Evolutionary conservation across 2,329 filamentous ascomycete species (phyloP).

Genomic region (Fusarium papillatum): DNA sequence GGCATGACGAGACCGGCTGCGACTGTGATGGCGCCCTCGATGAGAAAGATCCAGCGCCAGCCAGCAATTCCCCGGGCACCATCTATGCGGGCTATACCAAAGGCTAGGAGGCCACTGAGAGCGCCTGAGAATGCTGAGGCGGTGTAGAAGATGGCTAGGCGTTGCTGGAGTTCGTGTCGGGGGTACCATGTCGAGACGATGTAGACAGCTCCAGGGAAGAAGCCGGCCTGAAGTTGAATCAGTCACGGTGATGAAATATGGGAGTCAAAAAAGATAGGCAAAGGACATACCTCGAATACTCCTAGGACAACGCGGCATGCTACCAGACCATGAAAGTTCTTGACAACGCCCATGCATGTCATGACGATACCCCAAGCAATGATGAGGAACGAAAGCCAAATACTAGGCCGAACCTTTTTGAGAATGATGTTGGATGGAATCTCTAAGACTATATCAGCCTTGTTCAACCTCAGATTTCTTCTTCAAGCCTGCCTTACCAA

Average conservation of each 20-base stretch:
- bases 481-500: slow-evolving; percentile 1
- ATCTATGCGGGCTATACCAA: slow-evolving; percentile 58
- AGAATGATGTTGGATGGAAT: slow-evolving; percentile 52
- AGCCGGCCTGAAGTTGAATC: slow-evolving; percentile 50
- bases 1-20: slow-evolving; percentile 46
- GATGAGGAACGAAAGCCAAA: slow-evolving; percentile 51
- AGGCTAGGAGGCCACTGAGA: slow-evolving; percentile 60
- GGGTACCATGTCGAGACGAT: slow-evolving; percentile 48
- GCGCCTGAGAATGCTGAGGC: slow-evolving; percentile 54
- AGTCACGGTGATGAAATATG: background rate
- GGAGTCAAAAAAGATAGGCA: too few relatives aligned
- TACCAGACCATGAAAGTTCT: slow-evolving; percentile 60
- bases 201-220: slow-evolving; percentile 49
- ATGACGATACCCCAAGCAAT: slow-evolving; percentile 59
- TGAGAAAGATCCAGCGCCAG: slow-evolving; percentile 68
- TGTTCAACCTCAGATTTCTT: background rate
- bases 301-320: slow-evolving; percentile 57
- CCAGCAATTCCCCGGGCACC: slow-evolving; percentile 56
- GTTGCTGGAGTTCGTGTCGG: slow-evolving; percentile 44
- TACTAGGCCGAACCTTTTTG: slow-evolving; percentile 50
- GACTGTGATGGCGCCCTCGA: slow-evolving; percentile 61
- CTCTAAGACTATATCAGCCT: slow-evolving; percentile 46
- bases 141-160: slow-evolving; percentile 52
- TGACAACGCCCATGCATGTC: slow-evolving; percentile 58
- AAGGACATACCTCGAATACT: slow-evolving; percentile 51